Base-by-base conservation (phyloP, 2,329 filamentous ascomycete species). In the Trichoderma lentiforme region DNA sequence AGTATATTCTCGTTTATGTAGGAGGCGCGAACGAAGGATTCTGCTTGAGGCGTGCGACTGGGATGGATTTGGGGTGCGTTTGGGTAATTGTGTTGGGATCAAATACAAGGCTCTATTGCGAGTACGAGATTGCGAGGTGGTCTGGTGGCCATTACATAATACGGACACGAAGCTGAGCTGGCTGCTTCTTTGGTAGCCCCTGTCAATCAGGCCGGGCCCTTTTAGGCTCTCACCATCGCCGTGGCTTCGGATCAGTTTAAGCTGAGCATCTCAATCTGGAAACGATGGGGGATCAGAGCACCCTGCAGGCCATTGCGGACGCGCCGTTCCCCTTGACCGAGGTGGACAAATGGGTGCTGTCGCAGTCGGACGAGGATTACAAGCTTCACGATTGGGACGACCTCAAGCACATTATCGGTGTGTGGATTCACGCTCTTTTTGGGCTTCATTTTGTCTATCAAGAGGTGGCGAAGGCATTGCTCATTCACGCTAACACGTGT, bases 381-480 rank as follows among this genome's bases (percentile, higher is more conserved):
- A 83, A 85, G 73, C 86, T 86, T 58, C 90, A 95, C 80, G 86
- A 88, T 62, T 98, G 95, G 95, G 85, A 89, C 14, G 86, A 92
- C 71, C 86, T 96, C 73, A 89, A 87, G 78, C 83, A 87, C 11
- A 88, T 96, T 71, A 90, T 94, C 75, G 82, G 89, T 90, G 80
- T 76, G 86, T 67, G 64, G 6, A 51, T 68, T 73, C 61, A 60
- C 53, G 56, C 30, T 67, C n/a, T 28, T 24, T 21, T 24, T 21
- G n/a, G 47, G 53, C 53, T 57, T 30, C 26, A 4, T 24, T 53
- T 53, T 7, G 6, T n/a, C 30, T n/a, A 32, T 60, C 14, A 32
- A n/a, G 24, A 36, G 30, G 28, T 15, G 24, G 12, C 15, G 4
- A 12, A 43, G 4, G 7, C 18, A 12, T 24, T n/a, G n/a, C 7